Conservation (phyloP, 2,329 filamentous ascomycete species). For the Proliferodiscus dingleyae region DNA sequence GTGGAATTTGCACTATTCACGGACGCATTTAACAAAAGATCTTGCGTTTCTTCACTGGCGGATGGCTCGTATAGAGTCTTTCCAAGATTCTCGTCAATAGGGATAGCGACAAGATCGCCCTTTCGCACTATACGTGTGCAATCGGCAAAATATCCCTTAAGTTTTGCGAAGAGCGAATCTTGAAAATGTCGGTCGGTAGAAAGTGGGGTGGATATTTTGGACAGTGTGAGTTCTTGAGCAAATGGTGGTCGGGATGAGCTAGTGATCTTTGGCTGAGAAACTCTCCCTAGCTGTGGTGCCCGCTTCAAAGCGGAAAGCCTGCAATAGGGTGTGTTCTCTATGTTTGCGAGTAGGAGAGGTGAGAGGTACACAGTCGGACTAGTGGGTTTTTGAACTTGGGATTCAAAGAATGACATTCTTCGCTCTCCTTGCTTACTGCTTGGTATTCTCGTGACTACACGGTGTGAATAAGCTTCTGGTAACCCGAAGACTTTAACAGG, state of each 20-base stretch:
- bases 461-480: conserved; percentile 66
- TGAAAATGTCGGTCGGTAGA: conserved; percentile 83
- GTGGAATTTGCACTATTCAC: conserved; percentile 41
- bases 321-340: conserved; percentile 73
- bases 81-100: conserved; percentile 81
- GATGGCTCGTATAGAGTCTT: conserved; percentile 71
- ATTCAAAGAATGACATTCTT: conserved; percentile 59
- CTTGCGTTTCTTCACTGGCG: conserved; percentile 57
- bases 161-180: conserved; percentile 75
- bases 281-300: conserved; percentile 42
- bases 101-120: conserved; percentile 83
- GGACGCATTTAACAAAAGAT: conserved; percentile 49
- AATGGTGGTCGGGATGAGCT: conserved; percentile 52
- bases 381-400: conserved; percentile 57
- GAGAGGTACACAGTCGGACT: conserved; percentile 69
- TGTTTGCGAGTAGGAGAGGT: conserved; percentile 79
- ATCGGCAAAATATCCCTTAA: conserved; percentile 85
- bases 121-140: conserved; percentile 77
- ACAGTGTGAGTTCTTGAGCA: conserved; percentile 73
- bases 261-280: conserved; percentile 51
- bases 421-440: conserved; percentile 48
- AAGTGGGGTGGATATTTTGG: conserved; percentile 83
- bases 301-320: conserved; percentile 68
- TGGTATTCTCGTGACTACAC: conserved; percentile 56
- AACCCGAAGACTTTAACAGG: conserved; percentile 86